phyloP scores from a whole-genome alignment of 78 protist species.

The Chrysochromulina tobinii region DNA sequence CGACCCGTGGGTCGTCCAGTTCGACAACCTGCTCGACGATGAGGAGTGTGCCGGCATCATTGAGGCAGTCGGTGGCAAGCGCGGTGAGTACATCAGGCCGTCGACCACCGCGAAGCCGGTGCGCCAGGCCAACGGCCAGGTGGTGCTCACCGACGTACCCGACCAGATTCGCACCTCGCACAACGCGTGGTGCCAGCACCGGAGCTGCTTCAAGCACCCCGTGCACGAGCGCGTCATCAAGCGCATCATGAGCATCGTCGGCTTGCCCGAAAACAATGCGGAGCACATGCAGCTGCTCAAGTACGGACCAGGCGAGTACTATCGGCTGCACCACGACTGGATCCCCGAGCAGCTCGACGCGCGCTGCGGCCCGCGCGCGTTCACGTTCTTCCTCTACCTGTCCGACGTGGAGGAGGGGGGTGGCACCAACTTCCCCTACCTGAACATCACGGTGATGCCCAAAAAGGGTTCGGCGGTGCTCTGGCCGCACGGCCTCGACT shows the following conservation, averaged over 20 bases:
- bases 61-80: not conserved
- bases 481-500: slow-evolving; percentile 5
- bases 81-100: slow-evolving; percentile 8
- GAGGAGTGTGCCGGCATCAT: not conserved
- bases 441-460: not conserved
- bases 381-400: slow-evolving; percentile 15
- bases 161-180: not conserved
- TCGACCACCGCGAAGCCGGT: not conserved
- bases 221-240: not conserved
- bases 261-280: not conserved
- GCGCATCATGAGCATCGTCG: slow-evolving; percentile 3
- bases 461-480: not conserved
- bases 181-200: not conserved
- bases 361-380: not conserved
- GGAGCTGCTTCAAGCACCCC: not conserved
- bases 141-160: not conserved
- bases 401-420: slow-evolving; percentile 16
- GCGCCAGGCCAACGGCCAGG: not conserved
- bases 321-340: slow-evolving; percentile 11
- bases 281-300: slow-evolving; percentile 18
- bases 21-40: not conserved
- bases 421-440: not conserved
- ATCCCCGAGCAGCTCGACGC: not conserved
- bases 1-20: not conserved
- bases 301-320: not conserved